These are phyloP conservation scores for Trypanosoma vivax DNA, from an alignment of 208 protist species.

Conservation along the genomic window DNA sequence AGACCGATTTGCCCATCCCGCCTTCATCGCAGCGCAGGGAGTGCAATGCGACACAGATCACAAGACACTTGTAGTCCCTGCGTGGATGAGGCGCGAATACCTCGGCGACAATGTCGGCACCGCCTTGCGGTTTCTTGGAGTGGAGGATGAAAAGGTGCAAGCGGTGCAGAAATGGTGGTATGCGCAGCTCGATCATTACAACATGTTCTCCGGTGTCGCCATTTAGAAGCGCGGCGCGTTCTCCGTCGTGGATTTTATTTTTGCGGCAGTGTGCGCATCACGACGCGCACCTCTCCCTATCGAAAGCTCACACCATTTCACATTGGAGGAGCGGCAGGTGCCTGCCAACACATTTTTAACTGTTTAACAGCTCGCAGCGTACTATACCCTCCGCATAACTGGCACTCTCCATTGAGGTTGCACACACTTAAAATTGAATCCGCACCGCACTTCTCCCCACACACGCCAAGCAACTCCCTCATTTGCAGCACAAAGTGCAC, in stretches of 20 bases:
- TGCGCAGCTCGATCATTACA: conserved; percentile 71
- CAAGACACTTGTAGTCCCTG: conserved; percentile 49
- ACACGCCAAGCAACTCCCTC: no score
- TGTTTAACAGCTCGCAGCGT: no score
- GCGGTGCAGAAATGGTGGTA: conserved; percentile 54
- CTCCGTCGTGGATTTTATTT: background rate
- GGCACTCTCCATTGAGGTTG: no score
- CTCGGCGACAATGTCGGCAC: conserved; percentile 61
- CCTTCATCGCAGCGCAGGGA: conserved; percentile 55
- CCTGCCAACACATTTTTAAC: no score
- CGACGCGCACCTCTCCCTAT: background rate
- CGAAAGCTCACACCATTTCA: background rate
- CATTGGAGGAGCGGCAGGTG: no score
- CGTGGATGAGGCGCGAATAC: conserved; percentile 88
- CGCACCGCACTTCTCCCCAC: no score
- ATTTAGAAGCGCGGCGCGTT: conserved; percentile 3
- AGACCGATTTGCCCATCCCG: conserved; percentile 70
- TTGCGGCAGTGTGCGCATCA: background rate
- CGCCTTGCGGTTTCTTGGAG: conserved; percentile 39
- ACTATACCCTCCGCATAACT: no score
- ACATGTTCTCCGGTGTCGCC: conserved; percentile 61
- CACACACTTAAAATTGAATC: no score
- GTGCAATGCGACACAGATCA: conserved; percentile 24
- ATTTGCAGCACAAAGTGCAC: background rate
- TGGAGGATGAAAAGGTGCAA: conserved; percentile 36